Percentiles rank a stretch among this genome's conserved stretches.
Conservation (phyloP, 2,329 filamentous ascomycete genomes). For the Fonsecaea nubica region DNA sequence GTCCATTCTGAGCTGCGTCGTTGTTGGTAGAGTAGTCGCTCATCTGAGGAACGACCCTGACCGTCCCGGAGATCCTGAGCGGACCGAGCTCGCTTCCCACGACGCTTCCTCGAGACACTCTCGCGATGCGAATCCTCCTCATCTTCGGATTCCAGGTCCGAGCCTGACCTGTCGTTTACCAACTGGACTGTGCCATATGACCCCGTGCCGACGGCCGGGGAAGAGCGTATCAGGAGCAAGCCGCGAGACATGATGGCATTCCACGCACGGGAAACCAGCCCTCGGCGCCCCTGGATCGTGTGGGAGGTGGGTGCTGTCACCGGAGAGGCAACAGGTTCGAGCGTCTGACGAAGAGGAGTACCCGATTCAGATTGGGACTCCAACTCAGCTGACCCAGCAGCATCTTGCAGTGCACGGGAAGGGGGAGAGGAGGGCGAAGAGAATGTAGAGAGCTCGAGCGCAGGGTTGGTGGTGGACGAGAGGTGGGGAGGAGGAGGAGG, state of each 20-base stretch:
- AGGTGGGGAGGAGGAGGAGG: constrained; percentile 3
- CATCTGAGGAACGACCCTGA: constrained; percentile 24
- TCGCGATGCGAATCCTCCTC: constrained; percentile 36
- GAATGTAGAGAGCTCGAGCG: constrained; percentile 28
- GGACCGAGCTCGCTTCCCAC: constrained; percentile 33
- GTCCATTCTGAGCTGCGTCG: constrained; percentile 29
- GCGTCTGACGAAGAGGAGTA: constrained; percentile 15
- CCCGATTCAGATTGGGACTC: constrained; percentile 25
- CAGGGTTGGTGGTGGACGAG: constrained; percentile 2
- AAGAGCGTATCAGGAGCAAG: constrained; percentile 65
- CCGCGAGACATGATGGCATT: constrained; percentile 55
- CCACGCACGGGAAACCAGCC: constrained; percentile 32
- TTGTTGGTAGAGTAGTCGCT: constrained; percentile 13
- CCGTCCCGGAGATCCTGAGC: constrained; percentile 22
- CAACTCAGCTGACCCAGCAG: constrained; percentile 18
- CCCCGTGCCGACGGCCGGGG: constrained; percentile 65
- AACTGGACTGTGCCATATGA: constrained; percentile 65
- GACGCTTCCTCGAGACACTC: constrained; percentile 22
- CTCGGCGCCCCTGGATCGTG: constrained; percentile 9
- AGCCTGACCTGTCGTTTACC: constrained; percentile 13
- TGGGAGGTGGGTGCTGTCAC: constrained; percentile 22
- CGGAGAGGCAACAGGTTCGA: constrained; percentile 20
- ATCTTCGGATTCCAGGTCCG: constrained; percentile 40
- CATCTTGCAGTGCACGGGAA: constrained; percentile 30
- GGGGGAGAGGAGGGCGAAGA: constrained; percentile 13